These are phyloP conservation scores for Lachnellula willkommii DNA, from an alignment of 2,329 filamentous ascomycete genomes.

Conservation along the genomic window DNA sequence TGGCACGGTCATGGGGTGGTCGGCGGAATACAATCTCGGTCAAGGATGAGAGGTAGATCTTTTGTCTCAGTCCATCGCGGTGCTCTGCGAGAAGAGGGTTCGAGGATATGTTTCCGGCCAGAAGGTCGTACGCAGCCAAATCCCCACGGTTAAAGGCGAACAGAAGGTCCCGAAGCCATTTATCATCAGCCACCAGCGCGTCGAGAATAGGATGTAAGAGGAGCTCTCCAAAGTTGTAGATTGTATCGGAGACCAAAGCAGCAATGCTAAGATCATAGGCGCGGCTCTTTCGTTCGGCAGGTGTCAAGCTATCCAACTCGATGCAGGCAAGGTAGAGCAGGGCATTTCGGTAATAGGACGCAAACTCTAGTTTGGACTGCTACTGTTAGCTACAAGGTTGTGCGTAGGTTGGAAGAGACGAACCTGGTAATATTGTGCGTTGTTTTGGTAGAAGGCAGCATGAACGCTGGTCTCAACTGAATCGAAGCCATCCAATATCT, in stretches of 20 bases:
- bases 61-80: conserved; percentile 82
- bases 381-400: conserved; percentile 14
- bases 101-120: conserved; percentile 74
- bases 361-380: conserved; percentile 80
- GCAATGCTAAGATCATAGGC: conserved; percentile 92
- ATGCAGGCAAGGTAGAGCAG: conserved; percentile 97
- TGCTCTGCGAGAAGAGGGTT: conserved; percentile 76
- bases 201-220: conserved; percentile 94
- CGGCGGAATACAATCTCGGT: conserved; percentile 96
- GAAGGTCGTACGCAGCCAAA: conserved; percentile 75
- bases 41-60: conserved; percentile 93
- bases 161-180: conserved; percentile 91
- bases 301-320: conserved; percentile 68
- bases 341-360: conserved; percentile 94
- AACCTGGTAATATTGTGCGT: conserved; percentile 89
- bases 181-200: conserved; percentile 69
- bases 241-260: conserved; percentile 85
- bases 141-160: conserved; percentile 98
- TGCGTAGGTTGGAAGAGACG: conserved; percentile 8
- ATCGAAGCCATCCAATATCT: conserved; percentile 85
- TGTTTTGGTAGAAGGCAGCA: conserved; percentile 92
- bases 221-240: conserved; percentile 99
- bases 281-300: conserved; percentile 70
- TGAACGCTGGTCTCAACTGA: conserved; percentile 93
- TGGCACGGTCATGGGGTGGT: conserved; percentile 88